Evolutionary conservation across 2,329 filamentous ascomycete genomes (phyloP).

Genomic region (Pestalotiopsis fici): DNA sequence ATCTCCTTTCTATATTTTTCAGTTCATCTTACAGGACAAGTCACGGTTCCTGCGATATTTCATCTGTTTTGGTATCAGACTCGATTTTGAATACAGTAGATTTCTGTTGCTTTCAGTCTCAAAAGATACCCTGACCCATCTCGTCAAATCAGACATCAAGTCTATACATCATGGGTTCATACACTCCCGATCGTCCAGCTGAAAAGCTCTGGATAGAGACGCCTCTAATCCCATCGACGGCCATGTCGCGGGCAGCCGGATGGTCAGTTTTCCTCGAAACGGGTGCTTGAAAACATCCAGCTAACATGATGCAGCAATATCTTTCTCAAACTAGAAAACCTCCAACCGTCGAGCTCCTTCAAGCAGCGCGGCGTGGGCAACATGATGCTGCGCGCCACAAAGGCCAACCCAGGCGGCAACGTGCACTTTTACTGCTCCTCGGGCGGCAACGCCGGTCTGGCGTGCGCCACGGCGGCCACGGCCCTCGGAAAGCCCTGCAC

Average conservation of each 20-base stretch:
- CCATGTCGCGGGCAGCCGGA: slow-evolving; percentile 69
- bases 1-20: too few relatives aligned
- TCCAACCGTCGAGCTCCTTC: slow-evolving; percentile 85
- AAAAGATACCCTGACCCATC: background rate
- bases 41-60: background rate
- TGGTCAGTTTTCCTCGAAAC: slow-evolving; percentile 53
- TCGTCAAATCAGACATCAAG: background rate
- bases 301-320: slow-evolving; percentile 58
- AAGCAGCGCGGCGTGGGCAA: slow-evolving; percentile 79
- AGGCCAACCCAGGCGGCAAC: slow-evolving; percentile 30
- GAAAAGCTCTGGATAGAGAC: slow-evolving; percentile 69
- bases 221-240: slow-evolving; percentile 66
- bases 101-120: background rate
- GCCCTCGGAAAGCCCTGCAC: slow-evolving; percentile 67
- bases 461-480: slow-evolving; percentile 72
- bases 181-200: slow-evolving; percentile 34
- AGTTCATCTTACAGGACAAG: background rate
- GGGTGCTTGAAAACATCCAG: background rate
- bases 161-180: slow-evolving; percentile 38
- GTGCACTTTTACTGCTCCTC: slow-evolving; percentile 79
- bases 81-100: background rate
- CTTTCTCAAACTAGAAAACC: slow-evolving; percentile 82
- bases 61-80: background rate
- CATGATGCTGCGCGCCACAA: slow-evolving; percentile 54
- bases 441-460: slow-evolving; percentile 84